Evolutionary conservation across 305 asterid genomes (phyloP).

Genomic region (Fraxinus platypoda): DNA sequence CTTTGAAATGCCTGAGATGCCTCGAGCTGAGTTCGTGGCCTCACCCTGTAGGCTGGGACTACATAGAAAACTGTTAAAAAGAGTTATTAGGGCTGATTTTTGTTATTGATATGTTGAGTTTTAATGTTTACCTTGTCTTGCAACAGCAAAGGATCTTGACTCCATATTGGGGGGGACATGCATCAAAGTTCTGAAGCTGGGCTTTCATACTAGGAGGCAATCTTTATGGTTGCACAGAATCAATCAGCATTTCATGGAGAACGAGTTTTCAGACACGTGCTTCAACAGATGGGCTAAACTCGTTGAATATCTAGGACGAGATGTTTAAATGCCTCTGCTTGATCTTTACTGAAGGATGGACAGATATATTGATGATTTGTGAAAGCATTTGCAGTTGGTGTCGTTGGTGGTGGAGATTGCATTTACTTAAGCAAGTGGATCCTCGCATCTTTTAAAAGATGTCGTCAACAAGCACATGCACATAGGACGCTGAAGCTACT

Average conservation of each 20-base stretch:
- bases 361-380: no score
- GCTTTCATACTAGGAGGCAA: background rate
- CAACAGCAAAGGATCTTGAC: slow-evolving; percentile 1
- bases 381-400: no score
- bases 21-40: background rate
- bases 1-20: no score
- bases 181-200: background rate
- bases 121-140: background rate
- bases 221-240: background rate
- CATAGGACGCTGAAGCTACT: no score
- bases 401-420: background rate
- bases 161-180: background rate
- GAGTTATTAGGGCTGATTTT: background rate
- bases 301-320: background rate
- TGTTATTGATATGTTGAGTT: background rate
- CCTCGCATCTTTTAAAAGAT: no score
- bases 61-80: background rate
- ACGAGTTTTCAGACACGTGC: background rate
- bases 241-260: slow-evolving; percentile 7
- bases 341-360: background rate
- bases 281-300: background rate
- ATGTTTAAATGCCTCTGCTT: background rate
- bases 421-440: no score
- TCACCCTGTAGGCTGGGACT: background rate
- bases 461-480: no score